Evolutionary conservation across 805 yeast species (phyloP).

Genomic region (Saturnispora gosingensis): DNA sequence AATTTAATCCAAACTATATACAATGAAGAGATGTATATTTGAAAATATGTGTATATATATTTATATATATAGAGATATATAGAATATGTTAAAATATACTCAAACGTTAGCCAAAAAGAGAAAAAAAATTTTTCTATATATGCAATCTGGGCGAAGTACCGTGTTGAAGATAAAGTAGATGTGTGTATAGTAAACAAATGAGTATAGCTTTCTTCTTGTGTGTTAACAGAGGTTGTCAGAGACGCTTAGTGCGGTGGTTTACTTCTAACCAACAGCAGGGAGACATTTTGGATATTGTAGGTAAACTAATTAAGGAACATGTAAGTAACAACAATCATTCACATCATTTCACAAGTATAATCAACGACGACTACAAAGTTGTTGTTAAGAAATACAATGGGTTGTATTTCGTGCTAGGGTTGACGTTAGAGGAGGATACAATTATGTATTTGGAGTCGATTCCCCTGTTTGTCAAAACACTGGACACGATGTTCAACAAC

Average conservation of each 20-base stretch:
- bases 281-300: not conserved
- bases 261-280: not conserved
- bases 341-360: conserved; percentile 4
- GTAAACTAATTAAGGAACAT: not conserved
- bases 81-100: too few species aligned
- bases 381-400: conserved; percentile 92
- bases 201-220: not conserved
- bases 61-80: too few species aligned
- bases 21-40: not conserved
- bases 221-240: not conserved
- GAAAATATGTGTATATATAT: not conserved
- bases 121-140: too few species aligned
- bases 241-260: conserved; percentile 1
- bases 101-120: not conserved
- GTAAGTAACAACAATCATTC: not conserved
- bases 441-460: conserved; percentile 73
- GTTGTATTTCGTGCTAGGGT: conserved; percentile 73
- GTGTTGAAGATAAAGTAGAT: not conserved
- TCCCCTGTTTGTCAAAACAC: conserved; percentile 79
- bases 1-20: not conserved
- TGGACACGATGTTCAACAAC: conserved; percentile 78
- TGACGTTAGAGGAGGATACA: conserved; percentile 63
- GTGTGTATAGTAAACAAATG: not conserved
- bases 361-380: conserved; percentile 48
- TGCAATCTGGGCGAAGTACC: not conserved